phyloP scores from a whole-genome alignment of 1,139 yeast species.

The Yamadazyma conglobata region DNA sequence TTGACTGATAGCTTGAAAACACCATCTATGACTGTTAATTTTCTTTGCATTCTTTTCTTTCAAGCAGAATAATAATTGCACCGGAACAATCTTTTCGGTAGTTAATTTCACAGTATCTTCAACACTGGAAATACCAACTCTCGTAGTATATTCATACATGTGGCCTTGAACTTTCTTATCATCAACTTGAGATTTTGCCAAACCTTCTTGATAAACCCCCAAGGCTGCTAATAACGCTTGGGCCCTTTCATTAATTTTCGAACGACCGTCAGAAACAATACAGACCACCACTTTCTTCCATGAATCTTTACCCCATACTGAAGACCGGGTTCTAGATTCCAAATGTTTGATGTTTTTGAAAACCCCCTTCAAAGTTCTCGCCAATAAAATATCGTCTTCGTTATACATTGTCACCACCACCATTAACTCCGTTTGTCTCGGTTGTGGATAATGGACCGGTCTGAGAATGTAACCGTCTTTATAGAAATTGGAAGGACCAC shows the following conservation, averaged over 20 bases:
- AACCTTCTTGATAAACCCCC: constrained; percentile 49
- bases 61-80: constrained; percentile 44
- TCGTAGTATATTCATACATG: constrained; percentile 46
- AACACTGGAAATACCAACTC: constrained; percentile 46
- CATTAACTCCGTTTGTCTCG: constrained; percentile 46
- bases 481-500: constrained; percentile 48
- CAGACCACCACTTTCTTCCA: constrained; percentile 51
- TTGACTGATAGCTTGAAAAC: constrained; percentile 47
- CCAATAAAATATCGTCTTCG: constrained; percentile 46
- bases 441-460: constrained; percentile 45
- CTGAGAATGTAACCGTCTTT: constrained; percentile 44
- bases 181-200: constrained; percentile 46
- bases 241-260: constrained; percentile 46
- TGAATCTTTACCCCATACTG: constrained; percentile 47
- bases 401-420: constrained; percentile 48
- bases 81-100: constrained; percentile 48
- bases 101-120: constrained; percentile 47
- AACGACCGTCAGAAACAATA: constrained; percentile 47
- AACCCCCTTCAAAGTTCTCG: constrained; percentile 46
- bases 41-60: constrained; percentile 48
- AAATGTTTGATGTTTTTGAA: constrained; percentile 47
- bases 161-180: constrained; percentile 47
- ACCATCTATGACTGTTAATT: constrained; percentile 50
- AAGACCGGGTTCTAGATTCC: constrained; percentile 40
- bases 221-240: constrained; percentile 47